A percentile compares a stretch with the other conserved stretches of the same genome.
Conservation (phyloP, 2,329 filamentous ascomycete species). For the Eurotiales sp. region DNA sequence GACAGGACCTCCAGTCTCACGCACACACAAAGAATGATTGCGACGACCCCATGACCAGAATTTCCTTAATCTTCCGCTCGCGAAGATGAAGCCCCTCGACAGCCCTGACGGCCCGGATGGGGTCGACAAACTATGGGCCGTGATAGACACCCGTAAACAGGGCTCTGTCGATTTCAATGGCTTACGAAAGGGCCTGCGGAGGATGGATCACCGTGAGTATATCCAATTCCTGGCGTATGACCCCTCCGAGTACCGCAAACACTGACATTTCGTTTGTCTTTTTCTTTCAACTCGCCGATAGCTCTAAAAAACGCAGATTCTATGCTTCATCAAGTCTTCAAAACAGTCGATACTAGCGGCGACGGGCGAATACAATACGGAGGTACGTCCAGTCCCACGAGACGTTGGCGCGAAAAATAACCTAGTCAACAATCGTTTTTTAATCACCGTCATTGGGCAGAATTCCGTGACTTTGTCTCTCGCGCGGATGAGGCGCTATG, state of each 20-base stretch:
- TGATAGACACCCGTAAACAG: constrained; percentile 70
- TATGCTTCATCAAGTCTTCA: constrained; percentile 76
- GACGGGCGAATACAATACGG: constrained; percentile 90
- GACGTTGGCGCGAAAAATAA: background rate
- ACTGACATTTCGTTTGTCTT: background rate
- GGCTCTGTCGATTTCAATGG: constrained; percentile 81
- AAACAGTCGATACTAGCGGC: constrained; percentile 76
- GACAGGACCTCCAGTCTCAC: background rate
- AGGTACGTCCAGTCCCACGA: constrained; percentile 53
- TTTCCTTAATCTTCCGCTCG: constrained; percentile 9
- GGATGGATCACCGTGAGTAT: constrained; percentile 83
- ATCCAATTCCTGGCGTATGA: constrained; percentile 19
- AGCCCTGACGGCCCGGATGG: constrained; percentile 75
- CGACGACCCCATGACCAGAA: constrained; percentile 9
- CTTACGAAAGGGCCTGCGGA: constrained; percentile 76
- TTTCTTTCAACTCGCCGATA: constrained; percentile 26
- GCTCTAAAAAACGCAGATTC: constrained; percentile 87
- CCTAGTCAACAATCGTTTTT: constrained; percentile 7
- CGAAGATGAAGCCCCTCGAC: constrained; percentile 62
- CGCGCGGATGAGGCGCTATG: constrained; percentile 81
- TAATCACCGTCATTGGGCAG: constrained; percentile 44
- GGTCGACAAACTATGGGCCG: constrained; percentile 78
- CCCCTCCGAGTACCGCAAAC: background rate
- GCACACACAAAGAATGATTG: constrained; percentile 12
- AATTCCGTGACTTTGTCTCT: constrained; percentile 86